Conservation (phyloP, 2,329 filamentous ascomycete genomes). For the Sclerotinia trifoliorum region DNA sequence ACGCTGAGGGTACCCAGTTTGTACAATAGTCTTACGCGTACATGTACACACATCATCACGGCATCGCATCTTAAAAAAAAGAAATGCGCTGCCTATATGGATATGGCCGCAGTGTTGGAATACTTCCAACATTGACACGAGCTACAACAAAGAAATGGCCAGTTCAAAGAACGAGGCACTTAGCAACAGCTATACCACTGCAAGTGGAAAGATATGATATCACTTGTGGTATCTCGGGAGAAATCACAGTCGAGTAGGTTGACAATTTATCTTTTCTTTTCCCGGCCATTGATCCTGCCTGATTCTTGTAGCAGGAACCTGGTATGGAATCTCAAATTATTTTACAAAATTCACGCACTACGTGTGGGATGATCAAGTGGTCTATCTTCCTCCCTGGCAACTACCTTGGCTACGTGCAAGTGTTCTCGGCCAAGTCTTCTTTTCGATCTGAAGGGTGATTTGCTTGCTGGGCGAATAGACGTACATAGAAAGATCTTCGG, state of each 20-base stretch:
- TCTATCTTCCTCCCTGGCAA: not conserved
- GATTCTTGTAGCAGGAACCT: not conserved
- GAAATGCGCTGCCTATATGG: constrained; percentile 7
- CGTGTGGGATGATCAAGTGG: not conserved
- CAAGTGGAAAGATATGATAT: constrained; percentile 29
- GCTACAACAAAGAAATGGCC: not conserved
- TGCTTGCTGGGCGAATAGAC: not conserved
- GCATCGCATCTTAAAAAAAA: not conserved
- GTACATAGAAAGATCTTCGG: not conserved
- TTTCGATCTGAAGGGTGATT: not conserved
- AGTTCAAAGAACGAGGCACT: constrained; percentile 4
- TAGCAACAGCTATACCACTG: constrained; percentile 18
- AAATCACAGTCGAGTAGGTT: constrained; percentile 37
- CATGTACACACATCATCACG: not conserved
- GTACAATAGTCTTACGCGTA: not conserved
- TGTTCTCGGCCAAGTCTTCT: not conserved
- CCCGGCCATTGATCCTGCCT: not conserved
- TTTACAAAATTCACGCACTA: not conserved
- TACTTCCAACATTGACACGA: not conserved
- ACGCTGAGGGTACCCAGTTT: not conserved
- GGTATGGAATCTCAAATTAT: not conserved
- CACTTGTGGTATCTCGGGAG: constrained; percentile 34
- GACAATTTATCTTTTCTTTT: not conserved
- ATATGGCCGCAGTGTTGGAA: not conserved
- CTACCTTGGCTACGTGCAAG: not conserved